A percentile compares a stretch with the other conserved stretches of the same genome.
Evolutionary conservation across 805 yeast species (phyloP).

Genomic region (Saccharomyces kudriavzevii): DNA sequence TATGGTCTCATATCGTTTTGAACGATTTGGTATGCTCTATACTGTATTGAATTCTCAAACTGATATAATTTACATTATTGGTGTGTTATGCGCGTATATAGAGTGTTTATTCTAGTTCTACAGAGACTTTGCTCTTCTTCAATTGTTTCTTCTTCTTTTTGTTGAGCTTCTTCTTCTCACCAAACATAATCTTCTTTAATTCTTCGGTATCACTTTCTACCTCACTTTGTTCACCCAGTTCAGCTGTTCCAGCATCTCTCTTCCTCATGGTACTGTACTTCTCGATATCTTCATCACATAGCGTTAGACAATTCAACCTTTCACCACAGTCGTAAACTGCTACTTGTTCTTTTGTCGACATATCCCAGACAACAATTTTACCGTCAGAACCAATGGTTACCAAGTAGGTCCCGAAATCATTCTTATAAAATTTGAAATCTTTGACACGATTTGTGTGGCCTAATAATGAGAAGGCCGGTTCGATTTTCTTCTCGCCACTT

Average conservation of each 20-base stretch:
- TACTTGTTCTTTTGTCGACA: slow-evolving; percentile 59
- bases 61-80: not conserved
- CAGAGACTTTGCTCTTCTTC: slow-evolving; percentile 41
- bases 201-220: slow-evolving; percentile 71
- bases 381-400: slow-evolving; percentile 91
- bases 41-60: not conserved
- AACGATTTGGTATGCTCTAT: not conserved
- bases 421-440: slow-evolving; percentile 52
- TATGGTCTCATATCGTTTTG: not conserved
- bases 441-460: slow-evolving; percentile 87
- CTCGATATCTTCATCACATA: slow-evolving; percentile 72
- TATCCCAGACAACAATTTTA: slow-evolving; percentile 83
- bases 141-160: slow-evolving; percentile 36
- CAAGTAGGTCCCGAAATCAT: slow-evolving; percentile 40
- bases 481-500: slow-evolving; percentile 13
- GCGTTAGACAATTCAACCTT: slow-evolving; percentile 76
- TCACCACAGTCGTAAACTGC: slow-evolving; percentile 90
- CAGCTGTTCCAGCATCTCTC: slow-evolving; percentile 44
- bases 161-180: slow-evolving; percentile 34
- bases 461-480: slow-evolving; percentile 50
- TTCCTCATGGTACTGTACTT: slow-evolving; percentile 62
- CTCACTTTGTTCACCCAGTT: slow-evolving; percentile 58
- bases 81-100: not conserved
- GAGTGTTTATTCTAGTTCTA: slow-evolving; percentile 43
- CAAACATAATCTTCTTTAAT: slow-evolving; percentile 48